Conservation (phyloP, 495 filamentous ascomycete genomes). For the Tuber indicum region DNA sequence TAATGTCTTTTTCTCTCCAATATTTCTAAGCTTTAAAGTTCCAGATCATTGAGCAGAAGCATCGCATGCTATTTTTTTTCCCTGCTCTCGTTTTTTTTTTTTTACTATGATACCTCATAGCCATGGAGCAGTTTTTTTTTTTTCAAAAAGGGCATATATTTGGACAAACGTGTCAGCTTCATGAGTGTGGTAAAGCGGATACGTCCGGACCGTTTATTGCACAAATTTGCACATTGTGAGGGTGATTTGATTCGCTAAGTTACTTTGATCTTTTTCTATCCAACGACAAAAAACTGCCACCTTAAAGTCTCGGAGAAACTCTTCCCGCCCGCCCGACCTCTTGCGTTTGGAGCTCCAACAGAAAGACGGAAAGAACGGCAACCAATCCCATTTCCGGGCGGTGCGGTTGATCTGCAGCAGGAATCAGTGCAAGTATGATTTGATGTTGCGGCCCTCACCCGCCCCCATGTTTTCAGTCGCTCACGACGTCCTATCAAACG, state of each 20-base stretch:
- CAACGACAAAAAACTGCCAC: not conserved
- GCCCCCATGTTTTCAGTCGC: not conserved
- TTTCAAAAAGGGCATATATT: not conserved
- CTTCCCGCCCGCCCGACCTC: not conserved
- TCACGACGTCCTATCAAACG: not conserved
- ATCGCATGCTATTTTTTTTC: constrained; percentile 7
- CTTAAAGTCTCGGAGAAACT: constrained; percentile 1
- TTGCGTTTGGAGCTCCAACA: not conserved
- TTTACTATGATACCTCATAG: not conserved
- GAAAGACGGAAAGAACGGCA: not conserved
- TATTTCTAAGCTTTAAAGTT: constrained; percentile 6
- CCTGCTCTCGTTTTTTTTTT: constrained; percentile 5
- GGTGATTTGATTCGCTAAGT: not conserved
- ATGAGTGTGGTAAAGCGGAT: not conserved
- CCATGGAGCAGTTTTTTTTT: not conserved
- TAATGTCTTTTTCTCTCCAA: constrained; percentile 3
- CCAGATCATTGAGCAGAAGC: constrained; percentile 6
- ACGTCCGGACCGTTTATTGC: not conserved
- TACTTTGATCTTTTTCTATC: not conserved
- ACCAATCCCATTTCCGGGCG: not conserved
- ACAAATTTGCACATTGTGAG: not conserved
- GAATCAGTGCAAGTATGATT: not conserved
- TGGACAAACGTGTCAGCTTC: not conserved
- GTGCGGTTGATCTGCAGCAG: not conserved
- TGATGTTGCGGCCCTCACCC: not conserved